Base-by-base conservation (phyloP, 495 filamentous ascomycete species). In the Penicillium turbatum region DNA sequence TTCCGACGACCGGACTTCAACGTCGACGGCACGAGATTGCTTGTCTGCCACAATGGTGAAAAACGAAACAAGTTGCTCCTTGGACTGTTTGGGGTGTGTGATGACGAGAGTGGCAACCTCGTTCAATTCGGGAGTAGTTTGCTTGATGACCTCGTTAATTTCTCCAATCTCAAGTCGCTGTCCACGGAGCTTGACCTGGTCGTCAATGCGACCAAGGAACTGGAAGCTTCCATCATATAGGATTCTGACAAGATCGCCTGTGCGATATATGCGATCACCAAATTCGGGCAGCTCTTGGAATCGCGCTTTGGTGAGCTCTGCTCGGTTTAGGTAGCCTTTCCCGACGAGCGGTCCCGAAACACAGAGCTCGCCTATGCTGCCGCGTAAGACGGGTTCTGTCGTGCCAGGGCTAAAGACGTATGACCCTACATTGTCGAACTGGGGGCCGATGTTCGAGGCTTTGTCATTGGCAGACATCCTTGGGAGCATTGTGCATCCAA, bases 301-400 rank as follows among this genome's bases (percentile, higher is more conserved):
- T 13, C 74, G 70, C 38, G 64, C 64, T 31, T 56, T 54, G 7
- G 69, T 72, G 17, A 74, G 71, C 29, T 90, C 82, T 3, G 82
- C 77, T 4, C 89, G 79, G 37, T 92, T 92, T 35, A 93, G 75
- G 59, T 97, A 97, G 0, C 91, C 92, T 58, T 86, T 90, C 6
- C 86, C 92, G 30, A 97, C 90, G 5, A 97, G 75, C 52, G 84
- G 86, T 0, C 92, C 92, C 5, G 86, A 87, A 29, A 96, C 83
- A 60, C 90, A 95, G 5, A 97, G 80, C 63, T 97, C 92, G 17
- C 92, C 92, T 30, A 92, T 76, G 7, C 81, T 86, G 6, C 92
- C 91, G n/a, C 84, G 78, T 6, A 92, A 68, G 7, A 91, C 87
- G 1, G 87, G 85, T 3, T 67, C 65, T n/a, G 84, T 76, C 0